These are phyloP conservation scores for Adansonia gregorii DNA, from an alignment of 441 rosid species.

Conservation along the genomic window DNA sequence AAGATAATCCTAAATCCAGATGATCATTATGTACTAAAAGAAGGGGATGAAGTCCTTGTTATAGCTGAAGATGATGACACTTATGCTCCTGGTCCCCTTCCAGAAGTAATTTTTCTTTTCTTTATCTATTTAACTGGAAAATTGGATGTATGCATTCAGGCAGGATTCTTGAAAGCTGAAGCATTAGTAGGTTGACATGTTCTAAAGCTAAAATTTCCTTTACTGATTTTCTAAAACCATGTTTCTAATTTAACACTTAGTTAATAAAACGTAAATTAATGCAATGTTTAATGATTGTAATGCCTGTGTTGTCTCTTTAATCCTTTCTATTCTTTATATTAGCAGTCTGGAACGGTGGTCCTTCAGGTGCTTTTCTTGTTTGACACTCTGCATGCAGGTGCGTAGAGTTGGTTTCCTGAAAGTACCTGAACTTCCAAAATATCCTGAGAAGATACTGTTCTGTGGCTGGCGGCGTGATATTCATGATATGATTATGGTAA, in stretches of 20 bases:
- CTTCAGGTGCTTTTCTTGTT: conserved; percentile 13
- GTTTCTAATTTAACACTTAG: background rate
- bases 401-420: conserved; percentile 56
- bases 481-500: conserved; percentile 92
- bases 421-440: conserved; percentile 72
- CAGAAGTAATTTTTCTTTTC: conserved; percentile 54
- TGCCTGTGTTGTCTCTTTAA: too few species aligned
- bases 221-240: too few species aligned
- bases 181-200: conserved; percentile 18
- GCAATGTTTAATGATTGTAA: too few species aligned
- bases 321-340: too few species aligned
- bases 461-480: conserved; percentile 99
- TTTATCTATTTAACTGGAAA: background rate
- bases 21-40: conserved; percentile 60
- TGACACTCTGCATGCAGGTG: conserved; percentile 46
- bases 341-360: too few species aligned
- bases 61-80: conserved; percentile 93
- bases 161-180: background rate
- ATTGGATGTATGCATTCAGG: background rate
- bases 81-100: conserved; percentile 77
- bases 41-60: conserved; percentile 90
- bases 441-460: conserved; percentile 83
- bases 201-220: background rate
- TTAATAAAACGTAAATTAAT: background rate
- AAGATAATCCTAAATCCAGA: conserved; percentile 77